These are phyloP conservation scores for Leccinum subgranulosum DNA, from an alignment of 768 basidiomycete species.

Conservation along the genomic window DNA sequence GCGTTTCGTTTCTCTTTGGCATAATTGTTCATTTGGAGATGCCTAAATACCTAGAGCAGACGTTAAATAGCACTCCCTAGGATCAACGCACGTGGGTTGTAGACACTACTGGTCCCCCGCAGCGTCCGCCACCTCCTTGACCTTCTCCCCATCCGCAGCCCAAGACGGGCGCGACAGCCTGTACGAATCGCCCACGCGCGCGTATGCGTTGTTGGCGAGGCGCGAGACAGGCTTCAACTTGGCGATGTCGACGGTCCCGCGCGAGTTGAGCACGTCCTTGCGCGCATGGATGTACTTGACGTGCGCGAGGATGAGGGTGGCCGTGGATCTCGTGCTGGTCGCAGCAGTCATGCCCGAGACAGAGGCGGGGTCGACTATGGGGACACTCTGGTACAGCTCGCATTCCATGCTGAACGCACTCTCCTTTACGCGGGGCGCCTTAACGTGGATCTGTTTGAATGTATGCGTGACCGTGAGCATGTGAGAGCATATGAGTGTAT, in stretches of 20 bases:
- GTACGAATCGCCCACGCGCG: neutral
- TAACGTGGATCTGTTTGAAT: conserved; percentile 2
- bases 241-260: neutral
- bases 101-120: too few relatives aligned
- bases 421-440: conserved; percentile 16
- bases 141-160: neutral
- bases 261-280: neutral
- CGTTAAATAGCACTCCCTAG: too few relatives aligned
- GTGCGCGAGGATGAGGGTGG: neutral
- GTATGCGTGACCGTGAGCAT: conserved; percentile 26
- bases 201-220: neutral
- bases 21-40: too few relatives aligned
- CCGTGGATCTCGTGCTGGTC: neutral
- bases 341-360: neutral
- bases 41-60: too few relatives aligned
- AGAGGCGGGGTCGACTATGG: neutral
- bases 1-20: too few relatives aligned
- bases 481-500: neutral
- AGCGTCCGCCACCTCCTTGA: neutral
- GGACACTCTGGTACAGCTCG: conserved; percentile 32
- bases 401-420: conserved; percentile 50
- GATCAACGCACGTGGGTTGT: too few relatives aligned
- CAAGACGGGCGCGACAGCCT: neutral
- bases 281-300: neutral
- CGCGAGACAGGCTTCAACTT: neutral